These are phyloP conservation scores for Chaetomium olivaceum DNA, from an alignment of 2,329 filamentous ascomycete genomes.

Conservation along the genomic window DNA sequence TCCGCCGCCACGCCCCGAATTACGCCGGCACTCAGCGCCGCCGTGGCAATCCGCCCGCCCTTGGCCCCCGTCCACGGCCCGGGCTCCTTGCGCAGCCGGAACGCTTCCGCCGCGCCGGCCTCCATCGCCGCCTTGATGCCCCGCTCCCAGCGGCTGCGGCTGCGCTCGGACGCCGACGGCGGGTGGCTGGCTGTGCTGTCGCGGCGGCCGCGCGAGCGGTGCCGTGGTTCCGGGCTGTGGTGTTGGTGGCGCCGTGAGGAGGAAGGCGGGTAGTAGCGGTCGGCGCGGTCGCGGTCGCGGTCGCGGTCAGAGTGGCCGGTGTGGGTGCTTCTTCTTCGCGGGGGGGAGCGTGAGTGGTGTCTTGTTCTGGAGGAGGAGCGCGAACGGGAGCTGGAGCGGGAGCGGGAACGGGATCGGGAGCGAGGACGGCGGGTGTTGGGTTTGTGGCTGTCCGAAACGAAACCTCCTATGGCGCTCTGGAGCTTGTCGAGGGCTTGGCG, in stretches of 20 bases:
- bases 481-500: conserved; percentile 30
- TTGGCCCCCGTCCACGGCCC: conserved; percentile 31
- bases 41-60: conserved; percentile 28
- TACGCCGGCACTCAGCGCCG: conserved; percentile 29
- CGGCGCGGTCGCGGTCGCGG: neutral
- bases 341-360: neutral
- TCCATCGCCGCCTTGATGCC: conserved; percentile 28
- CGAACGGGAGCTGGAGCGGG: neutral
- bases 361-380: neutral
- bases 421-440: conserved; percentile 4
- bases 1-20: conserved; percentile 24
- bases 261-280: conserved; percentile 15
- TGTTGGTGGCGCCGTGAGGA: conserved; percentile 8
- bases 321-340: neutral
- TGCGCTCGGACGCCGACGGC: neutral
- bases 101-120: conserved; percentile 32
- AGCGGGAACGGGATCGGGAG: conserved; percentile 9
- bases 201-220: neutral
- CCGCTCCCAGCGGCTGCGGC: conserved; percentile 21
- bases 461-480: conserved; percentile 18
- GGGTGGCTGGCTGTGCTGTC: neutral
- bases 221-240: conserved; percentile 10
- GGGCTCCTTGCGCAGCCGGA: conserved; percentile 31
- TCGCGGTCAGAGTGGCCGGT: conserved; percentile 14
- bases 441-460: conserved; percentile 19